Evolutionary conservation across 768 basidiomycete genomes (phyloP).

Genomic region (Auriscalpium vulgare): DNA sequence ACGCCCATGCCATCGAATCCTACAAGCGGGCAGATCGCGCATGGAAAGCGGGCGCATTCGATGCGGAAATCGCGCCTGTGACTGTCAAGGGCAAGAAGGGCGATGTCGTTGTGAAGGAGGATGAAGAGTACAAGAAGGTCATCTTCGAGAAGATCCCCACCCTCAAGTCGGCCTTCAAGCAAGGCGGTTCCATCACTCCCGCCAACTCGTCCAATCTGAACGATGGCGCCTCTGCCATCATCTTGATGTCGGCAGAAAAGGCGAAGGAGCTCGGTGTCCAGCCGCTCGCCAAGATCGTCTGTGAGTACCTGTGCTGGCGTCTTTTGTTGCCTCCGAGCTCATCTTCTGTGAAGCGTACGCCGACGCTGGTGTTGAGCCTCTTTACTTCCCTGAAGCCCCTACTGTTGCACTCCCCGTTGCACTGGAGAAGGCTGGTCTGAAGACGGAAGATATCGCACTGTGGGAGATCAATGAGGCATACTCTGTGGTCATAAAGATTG

Average conservation of each 20-base stretch:
- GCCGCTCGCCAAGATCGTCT: slow-evolving; percentile 90
- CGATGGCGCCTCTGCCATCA: slow-evolving; percentile 93
- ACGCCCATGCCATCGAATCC: slow-evolving; percentile 88
- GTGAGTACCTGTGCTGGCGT: slow-evolving; percentile 41
- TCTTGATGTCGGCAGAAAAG: slow-evolving; percentile 90
- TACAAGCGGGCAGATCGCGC: slow-evolving; percentile 90
- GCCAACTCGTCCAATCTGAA: slow-evolving; percentile 94
- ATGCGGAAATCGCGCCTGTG: slow-evolving; percentile 83
- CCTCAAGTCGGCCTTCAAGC: slow-evolving; percentile 84
- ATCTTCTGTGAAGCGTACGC: slow-evolving; percentile 64
- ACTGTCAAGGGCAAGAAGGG: slow-evolving; percentile 93
- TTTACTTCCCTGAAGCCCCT: slow-evolving; percentile 95
- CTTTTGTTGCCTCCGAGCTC: slow-evolving; percentile 3
- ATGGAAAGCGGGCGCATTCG: slow-evolving; percentile 81
- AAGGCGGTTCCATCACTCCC: slow-evolving; percentile 85
- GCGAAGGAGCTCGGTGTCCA: slow-evolving; percentile 85
- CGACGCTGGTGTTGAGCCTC: slow-evolving; percentile 92
- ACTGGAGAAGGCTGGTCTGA: slow-evolving; percentile 78
- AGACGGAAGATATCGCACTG: slow-evolving; percentile 73
- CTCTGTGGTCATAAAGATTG: slow-evolving; percentile 86
- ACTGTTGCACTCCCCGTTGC: slow-evolving; percentile 87
- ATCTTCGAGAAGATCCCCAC: slow-evolving; percentile 90
- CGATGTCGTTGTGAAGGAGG: slow-evolving; percentile 81
- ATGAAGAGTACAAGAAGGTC: slow-evolving; percentile 97
- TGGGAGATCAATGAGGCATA: slow-evolving; percentile 99